Base-by-base conservation (phyloP, 352 stramenopile genomes). In the Pelagophyceae sp. region DNA sequence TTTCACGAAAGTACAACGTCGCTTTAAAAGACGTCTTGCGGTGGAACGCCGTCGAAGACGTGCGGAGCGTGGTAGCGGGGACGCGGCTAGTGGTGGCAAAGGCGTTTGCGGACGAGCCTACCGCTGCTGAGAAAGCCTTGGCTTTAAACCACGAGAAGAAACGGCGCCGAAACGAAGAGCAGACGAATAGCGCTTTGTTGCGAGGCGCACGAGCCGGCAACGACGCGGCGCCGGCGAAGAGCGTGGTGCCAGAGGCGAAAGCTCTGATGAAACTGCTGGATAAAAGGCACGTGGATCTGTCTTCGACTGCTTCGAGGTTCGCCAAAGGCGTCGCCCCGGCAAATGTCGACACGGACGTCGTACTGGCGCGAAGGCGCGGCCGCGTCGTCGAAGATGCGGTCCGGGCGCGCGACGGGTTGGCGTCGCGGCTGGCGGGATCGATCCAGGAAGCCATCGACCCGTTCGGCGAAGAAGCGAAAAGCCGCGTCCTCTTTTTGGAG, bases 11-110 rank as follows among this genome's bases (percentile, higher is more conserved):
- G 75, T 83, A 86, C 65, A 54, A 72, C 37, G 77, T 83, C 50
- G 76, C 74, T 0, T 54, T 86, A 17, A 45, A 72, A 31, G 76
- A 86, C 37, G 54, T 86, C 19, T 63, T 83, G 40, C 80, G 80
- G 45, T 86, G 83, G 83, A 86, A 86, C 76, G 82, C 79, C 20
- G 80, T 86, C 25, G 61, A 72, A 38, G 79, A 86, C 61, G 77
- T 77, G 60, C 38, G 80, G 0, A 69, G 85, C 60, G 38, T 82
- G 31, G 72, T 74, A 69, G 74, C 80, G 32, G 82, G 82, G 5
- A 78, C 78, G 72, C 72, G 75, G 37, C 72, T 86, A 38, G 83
- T 86, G 45, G 82, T 86, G 0, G 63, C 58, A 20, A 85, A 85
- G 77, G 82, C 75, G 77, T 72, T 85, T 70, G 80, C 82, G 23